A percentile compares a stretch with the other conserved stretches of the same genome.
phyloP scores from a whole-genome alignment of 2,329 filamentous ascomycete genomes.

The Pseudocercospora musae region DNA sequence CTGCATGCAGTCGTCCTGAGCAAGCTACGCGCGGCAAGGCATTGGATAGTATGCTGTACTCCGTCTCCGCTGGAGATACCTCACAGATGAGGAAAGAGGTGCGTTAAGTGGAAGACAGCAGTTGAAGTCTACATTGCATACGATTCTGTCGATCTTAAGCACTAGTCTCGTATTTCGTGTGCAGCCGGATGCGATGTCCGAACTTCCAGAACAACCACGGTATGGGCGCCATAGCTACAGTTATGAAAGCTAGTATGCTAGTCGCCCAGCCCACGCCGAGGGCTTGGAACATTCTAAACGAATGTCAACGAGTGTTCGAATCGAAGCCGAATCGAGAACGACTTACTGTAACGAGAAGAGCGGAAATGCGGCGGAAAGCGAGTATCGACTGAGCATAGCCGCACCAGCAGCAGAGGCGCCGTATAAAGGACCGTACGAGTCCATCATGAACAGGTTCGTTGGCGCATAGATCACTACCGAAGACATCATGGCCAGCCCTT shows the following conservation, averaged over 20 bases:
- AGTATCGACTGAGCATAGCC: conserved; percentile 35
- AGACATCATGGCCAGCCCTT: conserved; percentile 24
- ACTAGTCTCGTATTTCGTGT: conserved; percentile 13
- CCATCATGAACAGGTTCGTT: conserved; percentile 41
- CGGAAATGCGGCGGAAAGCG: conserved; percentile 37
- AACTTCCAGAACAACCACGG: conserved; percentile 32
- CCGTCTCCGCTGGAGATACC: neutral
- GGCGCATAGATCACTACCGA: conserved; percentile 35
- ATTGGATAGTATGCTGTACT: neutral
- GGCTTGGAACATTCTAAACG: conserved; percentile 38
- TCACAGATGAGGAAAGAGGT: too few relatives aligned
- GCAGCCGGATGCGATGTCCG: conserved; percentile 22
- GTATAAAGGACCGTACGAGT: conserved; percentile 41
- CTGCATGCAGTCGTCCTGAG: neutral
- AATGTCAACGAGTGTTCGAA: neutral
- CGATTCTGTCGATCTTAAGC: conserved; percentile 3
- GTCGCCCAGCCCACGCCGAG: conserved; percentile 44
- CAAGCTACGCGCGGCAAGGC: neutral
- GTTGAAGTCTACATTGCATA: too few relatives aligned
- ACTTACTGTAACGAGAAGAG: conserved; percentile 33
- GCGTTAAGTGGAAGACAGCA: too few relatives aligned
- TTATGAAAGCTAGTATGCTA: conserved; percentile 38
- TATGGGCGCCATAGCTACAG: conserved; percentile 32
- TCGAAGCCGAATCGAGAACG: neutral
- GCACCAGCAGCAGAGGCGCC: conserved; percentile 37